Conservation (phyloP, 1,284 basidiomycete genomes). For the Trichosporon inkin region DNA sequence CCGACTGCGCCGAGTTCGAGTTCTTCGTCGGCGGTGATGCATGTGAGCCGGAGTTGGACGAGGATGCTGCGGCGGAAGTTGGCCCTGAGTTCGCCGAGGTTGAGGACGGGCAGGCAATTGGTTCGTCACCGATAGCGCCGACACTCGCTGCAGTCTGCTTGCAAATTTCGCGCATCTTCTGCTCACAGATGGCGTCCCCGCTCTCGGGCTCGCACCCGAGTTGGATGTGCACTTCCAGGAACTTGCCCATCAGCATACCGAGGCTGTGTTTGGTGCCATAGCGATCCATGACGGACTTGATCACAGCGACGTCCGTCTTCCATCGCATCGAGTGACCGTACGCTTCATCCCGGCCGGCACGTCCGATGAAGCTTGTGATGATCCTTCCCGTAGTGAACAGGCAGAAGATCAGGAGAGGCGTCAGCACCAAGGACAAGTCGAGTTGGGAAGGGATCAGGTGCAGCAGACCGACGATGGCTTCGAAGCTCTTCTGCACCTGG, state of each 20-base stretch:
- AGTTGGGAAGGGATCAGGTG: constrained; percentile 43
- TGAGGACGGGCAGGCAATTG: too few relatives aligned
- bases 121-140: not conserved
- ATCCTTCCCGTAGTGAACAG: constrained; percentile 37
- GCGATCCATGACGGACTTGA: constrained; percentile 23
- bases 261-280: constrained; percentile 19
- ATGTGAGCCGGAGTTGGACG: not conserved
- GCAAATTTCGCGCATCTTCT: not conserved
- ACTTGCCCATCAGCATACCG: constrained; percentile 12
- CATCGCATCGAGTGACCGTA: constrained; percentile 30
- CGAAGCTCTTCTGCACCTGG: constrained; percentile 30
- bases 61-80: too few relatives aligned
- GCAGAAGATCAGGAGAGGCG: constrained; percentile 34
- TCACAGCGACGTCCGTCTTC: constrained; percentile 30
- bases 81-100: too few relatives aligned
- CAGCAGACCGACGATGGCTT: constrained; percentile 34
- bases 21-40: not conserved
- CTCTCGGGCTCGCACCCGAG: not conserved
- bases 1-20: not conserved
- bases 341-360: constrained; percentile 23
- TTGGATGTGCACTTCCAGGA: constrained; percentile 12
- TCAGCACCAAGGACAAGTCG: constrained; percentile 36
- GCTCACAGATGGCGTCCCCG: constrained; percentile 10
- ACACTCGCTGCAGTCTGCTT: not conserved
- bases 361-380: constrained; percentile 30